Evolutionary conservation across 1,284 basidiomycete species (phyloP).

Genomic region (Tilletia caries): DNA sequence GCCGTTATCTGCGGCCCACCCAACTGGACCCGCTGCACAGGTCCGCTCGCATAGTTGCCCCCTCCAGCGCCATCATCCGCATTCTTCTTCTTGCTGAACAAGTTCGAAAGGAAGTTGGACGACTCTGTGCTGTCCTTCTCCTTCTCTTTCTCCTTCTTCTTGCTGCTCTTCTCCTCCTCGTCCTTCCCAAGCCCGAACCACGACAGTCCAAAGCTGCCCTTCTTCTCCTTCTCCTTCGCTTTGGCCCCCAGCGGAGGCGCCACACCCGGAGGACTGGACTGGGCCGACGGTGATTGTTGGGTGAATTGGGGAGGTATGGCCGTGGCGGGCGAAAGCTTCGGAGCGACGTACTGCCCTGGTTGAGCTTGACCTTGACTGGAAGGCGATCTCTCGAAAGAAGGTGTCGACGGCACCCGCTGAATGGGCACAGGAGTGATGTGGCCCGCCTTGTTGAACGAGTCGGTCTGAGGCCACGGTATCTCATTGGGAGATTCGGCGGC

Average conservation of each 20-base stretch:
- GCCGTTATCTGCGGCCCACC: slow-evolving; percentile 28
- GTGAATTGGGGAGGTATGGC: slow-evolving; percentile 18
- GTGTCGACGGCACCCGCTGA: slow-evolving; percentile 34
- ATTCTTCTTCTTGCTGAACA: slow-evolving; percentile 48
- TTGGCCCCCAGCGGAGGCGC: slow-evolving; percentile 15
- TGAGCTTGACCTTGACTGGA: neutral
- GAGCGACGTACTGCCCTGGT: neutral
- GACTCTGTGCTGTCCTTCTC: slow-evolving; percentile 28
- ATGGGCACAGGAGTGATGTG: slow-evolving; percentile 32
- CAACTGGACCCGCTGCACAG: neutral
- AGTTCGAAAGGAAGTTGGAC: slow-evolving; percentile 42
- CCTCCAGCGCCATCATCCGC: slow-evolving; percentile 21
- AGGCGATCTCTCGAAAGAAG: slow-evolving; percentile 34
- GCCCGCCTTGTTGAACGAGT: neutral
- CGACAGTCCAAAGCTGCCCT: slow-evolving; percentile 40
- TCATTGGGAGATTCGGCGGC: neutral
- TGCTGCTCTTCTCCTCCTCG: slow-evolving; percentile 39
- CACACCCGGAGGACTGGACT: neutral
- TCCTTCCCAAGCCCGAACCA: slow-evolving; percentile 51
- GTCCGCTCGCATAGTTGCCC: neutral
- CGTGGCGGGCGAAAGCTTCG: slow-evolving; percentile 15
- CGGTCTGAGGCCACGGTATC: neutral
- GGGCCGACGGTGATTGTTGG: neutral
- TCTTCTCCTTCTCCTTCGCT: slow-evolving; percentile 43
- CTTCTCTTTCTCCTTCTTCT: slow-evolving; percentile 35